Evolutionary conservation across 768 basidiomycete genomes (phyloP).

Genomic region (Leucocoprinus sp.): DNA sequence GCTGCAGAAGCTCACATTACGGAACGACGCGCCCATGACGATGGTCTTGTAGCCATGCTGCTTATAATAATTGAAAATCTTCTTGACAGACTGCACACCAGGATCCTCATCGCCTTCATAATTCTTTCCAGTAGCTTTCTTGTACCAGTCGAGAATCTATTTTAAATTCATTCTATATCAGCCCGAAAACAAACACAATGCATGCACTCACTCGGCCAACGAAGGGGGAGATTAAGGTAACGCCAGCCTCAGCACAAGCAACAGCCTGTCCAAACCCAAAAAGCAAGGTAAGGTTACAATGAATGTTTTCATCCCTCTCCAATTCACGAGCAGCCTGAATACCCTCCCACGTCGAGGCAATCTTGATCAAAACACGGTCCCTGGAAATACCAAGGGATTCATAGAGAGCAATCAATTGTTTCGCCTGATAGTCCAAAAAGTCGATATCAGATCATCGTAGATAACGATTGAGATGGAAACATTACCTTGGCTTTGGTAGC

Average conservation of each 20-base stretch:
- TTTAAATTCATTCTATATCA: no score
- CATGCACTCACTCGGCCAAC: constrained; percentile 79
- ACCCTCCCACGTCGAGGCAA: constrained; percentile 99
- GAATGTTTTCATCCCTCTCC: constrained; percentile 86
- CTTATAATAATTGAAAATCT: constrained; percentile 99
- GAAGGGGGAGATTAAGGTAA: constrained; percentile 98
- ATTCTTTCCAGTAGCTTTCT: constrained; percentile 78
- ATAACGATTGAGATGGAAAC: background rate
- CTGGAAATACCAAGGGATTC: constrained; percentile 87
- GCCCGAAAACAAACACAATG: constrained; percentile 8
- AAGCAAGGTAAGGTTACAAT: constrained; percentile 98
- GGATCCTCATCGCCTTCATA: constrained; percentile 93
- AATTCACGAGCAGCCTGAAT: constrained; percentile 98
- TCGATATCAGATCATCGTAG: constrained; percentile 11
- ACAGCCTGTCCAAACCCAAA: constrained; percentile 99
- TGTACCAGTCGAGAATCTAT: constrained; percentile 99
- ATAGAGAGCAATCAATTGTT: constrained; percentile 89
- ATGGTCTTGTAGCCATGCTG: constrained; percentile 97
- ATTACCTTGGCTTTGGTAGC: constrained; percentile 81
- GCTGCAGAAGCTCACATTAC: constrained; percentile 72
- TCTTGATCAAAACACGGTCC: constrained; percentile 97
- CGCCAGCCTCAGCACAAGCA: constrained; percentile 96
- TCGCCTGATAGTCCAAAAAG: constrained; percentile 38
- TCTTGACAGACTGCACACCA: constrained; percentile 91
- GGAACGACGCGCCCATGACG: constrained; percentile 99